phyloP scores from a whole-genome alignment of 176 grass and related monocot genomes.

The Chrysopogon serrulatus region DNA sequence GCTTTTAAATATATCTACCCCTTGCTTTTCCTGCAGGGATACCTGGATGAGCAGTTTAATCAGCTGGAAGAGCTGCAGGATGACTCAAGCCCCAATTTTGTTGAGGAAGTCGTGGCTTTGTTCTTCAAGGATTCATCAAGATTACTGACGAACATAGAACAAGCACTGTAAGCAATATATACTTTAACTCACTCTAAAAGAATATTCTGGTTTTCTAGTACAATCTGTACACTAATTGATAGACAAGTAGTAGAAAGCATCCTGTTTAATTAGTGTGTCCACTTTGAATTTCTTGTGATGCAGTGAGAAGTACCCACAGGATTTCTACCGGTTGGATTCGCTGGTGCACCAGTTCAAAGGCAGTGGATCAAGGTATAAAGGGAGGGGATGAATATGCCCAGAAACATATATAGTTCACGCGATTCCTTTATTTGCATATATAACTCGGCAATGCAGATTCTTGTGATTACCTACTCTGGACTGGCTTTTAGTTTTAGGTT shows the following conservation, averaged over 20 bases:
- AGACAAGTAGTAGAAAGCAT: neutral
- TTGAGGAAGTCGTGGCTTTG: slow-evolving; percentile 68
- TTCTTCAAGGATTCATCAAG: slow-evolving; percentile 78
- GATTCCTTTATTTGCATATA: neutral
- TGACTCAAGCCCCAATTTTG: slow-evolving; percentile 76
- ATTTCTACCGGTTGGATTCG: slow-evolving; percentile 54
- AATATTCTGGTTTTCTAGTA: neutral
- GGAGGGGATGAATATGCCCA: slow-evolving; percentile 15
- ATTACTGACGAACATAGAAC: slow-evolving; percentile 58
- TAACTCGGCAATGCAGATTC: neutral
- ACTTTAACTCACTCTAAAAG: neutral
- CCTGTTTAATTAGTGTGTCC: slow-evolving; percentile 17
- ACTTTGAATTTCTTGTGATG: slow-evolving; percentile 23
- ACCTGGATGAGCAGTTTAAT: slow-evolving; percentile 73
- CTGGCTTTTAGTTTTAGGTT: too few relatives aligned
- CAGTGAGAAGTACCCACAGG: slow-evolving; percentile 61
- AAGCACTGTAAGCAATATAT: slow-evolving; percentile 50
- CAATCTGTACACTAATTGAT: neutral
- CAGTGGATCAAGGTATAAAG: slow-evolving; percentile 58
- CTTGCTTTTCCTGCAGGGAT: slow-evolving; percentile 40
- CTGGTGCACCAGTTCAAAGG: slow-evolving; percentile 62
- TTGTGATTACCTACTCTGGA: neutral
- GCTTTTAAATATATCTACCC: neutral
- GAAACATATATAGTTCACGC: neutral
- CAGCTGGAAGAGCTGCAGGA: slow-evolving; percentile 81